A percentile compares a stretch with the other conserved stretches of the same genome.
Conservation (phyloP, 2,329 filamentous ascomycete genomes). For the Fusarium miscanthi region DNA sequence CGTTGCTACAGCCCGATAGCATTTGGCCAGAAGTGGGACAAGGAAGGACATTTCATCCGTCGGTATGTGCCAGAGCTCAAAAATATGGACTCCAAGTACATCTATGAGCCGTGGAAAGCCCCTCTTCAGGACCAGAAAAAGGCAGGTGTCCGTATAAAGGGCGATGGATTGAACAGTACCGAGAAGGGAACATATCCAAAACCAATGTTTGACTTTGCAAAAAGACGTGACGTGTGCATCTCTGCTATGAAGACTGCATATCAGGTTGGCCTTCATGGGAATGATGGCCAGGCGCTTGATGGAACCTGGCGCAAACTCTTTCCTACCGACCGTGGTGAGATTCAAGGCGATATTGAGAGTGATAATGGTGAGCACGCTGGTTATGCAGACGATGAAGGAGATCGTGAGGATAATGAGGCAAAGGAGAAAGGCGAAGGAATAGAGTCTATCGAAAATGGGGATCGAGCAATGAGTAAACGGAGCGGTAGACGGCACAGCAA, state of each 20-base stretch:
- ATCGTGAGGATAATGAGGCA: constrained; percentile 42
- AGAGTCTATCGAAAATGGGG: constrained; percentile 10
- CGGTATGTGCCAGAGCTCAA: constrained; percentile 75
- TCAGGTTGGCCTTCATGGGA: constrained; percentile 70
- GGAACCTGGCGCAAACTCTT: constrained; percentile 66
- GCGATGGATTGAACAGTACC: constrained; percentile 58
- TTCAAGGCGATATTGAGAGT: constrained; percentile 52
- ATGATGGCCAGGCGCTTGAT: constrained; percentile 69
- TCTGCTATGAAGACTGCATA: constrained; percentile 78
- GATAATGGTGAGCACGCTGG: constrained; percentile 51
- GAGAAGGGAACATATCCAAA: constrained; percentile 71
- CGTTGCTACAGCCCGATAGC: constrained; percentile 76
- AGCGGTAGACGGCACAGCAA: constrained; percentile 23
- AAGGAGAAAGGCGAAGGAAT: constrained; percentile 26
- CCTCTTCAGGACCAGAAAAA: constrained; percentile 74
- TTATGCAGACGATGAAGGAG: constrained; percentile 38
- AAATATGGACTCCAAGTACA: constrained; percentile 72
- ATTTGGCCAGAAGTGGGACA: constrained; percentile 82
- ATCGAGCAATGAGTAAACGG: constrained; percentile 38
- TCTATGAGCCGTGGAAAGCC: constrained; percentile 84
- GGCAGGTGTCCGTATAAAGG: constrained; percentile 71
- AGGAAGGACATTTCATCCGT: constrained; percentile 71
- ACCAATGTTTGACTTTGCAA: constrained; percentile 80
- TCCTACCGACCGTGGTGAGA: constrained; percentile 52
- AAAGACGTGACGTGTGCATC: constrained; percentile 71